Evolutionary conservation across 495 filamentous ascomycete species (phyloP).

Genomic region (Copromyces sp.): DNA sequence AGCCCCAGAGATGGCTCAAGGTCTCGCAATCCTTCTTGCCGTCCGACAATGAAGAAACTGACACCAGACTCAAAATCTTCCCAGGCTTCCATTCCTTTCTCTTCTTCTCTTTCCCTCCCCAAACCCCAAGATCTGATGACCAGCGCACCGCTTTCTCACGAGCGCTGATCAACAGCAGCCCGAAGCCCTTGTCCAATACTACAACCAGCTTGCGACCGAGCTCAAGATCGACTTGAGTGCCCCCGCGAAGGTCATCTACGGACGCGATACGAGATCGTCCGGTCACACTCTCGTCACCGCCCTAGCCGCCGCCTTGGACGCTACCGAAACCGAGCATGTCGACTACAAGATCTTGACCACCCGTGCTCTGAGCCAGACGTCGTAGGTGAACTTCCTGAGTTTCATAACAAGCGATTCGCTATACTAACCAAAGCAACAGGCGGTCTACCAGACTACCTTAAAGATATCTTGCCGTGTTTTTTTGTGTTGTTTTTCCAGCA

Average conservation of each 20-base stretch:
- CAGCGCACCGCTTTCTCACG: no score
- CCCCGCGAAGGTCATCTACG: slow-evolving; percentile 74
- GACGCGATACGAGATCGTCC: slow-evolving; percentile 85
- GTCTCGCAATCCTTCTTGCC: not conserved
- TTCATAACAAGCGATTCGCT: no score
- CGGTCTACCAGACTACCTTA: no score
- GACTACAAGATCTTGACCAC: slow-evolving; percentile 91
- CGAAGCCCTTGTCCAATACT: slow-evolving; percentile 60
- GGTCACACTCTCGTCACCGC: slow-evolving; percentile 72
- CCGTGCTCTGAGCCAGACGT: slow-evolving; percentile 14
- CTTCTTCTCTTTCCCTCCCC: no score
- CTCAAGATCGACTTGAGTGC: slow-evolving; percentile 63
- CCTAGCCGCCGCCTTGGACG: slow-evolving; percentile 66
- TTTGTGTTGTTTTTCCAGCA: no score
- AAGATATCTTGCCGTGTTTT: no score
- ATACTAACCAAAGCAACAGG: no score
- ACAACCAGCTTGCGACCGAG: slow-evolving; percentile 58
- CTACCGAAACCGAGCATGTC: slow-evolving; percentile 57
- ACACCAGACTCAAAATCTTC: no score
- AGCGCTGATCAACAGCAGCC: slow-evolving; percentile 25
- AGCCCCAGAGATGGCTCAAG: not conserved
- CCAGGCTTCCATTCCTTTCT: no score
- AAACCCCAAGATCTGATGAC: no score
- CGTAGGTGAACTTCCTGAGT: no score
- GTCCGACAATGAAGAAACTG: not conserved